Evolutionary conservation across 805 yeast species (phyloP).

Genomic region (Ogataea pignaliae): DNA sequence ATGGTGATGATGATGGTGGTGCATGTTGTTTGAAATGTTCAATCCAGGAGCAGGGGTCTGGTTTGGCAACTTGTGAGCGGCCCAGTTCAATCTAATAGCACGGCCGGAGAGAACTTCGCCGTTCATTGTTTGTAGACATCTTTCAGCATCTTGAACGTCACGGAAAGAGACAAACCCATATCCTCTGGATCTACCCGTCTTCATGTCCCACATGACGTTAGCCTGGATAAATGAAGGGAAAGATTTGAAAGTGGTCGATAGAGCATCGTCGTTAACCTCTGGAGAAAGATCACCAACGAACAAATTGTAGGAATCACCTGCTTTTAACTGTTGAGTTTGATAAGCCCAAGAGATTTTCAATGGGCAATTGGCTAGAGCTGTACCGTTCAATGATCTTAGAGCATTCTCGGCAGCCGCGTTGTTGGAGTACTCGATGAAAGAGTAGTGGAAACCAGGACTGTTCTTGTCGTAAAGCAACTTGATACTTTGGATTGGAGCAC

Average conservation of each 20-base stretch:
- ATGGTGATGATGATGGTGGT: conserved; percentile 4
- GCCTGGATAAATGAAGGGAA: conserved; percentile 70
- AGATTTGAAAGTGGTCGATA: conserved; percentile 51
- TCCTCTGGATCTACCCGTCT: conserved; percentile 86
- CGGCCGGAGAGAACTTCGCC: conserved; percentile 71
- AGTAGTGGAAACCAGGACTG: conserved; percentile 69
- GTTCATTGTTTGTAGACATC: conserved; percentile 67
- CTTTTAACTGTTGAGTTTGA: conserved; percentile 67
- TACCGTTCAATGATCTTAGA: conserved; percentile 54
- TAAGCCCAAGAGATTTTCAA: conserved; percentile 78
- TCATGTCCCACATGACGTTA: conserved; percentile 97
- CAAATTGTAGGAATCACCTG: conserved; percentile 56
- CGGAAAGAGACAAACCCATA: conserved; percentile 84
- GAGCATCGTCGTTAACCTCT: conserved; percentile 75
- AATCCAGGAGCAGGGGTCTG: conserved; percentile 18
- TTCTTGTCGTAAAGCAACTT: conserved; percentile 77
- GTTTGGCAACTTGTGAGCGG: conserved; percentile 58
- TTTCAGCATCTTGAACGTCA: conserved; percentile 64
- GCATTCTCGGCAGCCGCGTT: conserved; percentile 61
- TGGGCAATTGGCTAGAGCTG: conserved; percentile 45
- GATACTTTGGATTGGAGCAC: conserved; percentile 58
- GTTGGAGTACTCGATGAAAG: conserved; percentile 70
- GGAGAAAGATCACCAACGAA: conserved; percentile 84
- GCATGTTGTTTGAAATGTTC: conserved; percentile 12
- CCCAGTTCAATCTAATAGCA: conserved; percentile 84